Percentiles rank a stretch among this genome's conserved stretches.
These are phyloP conservation scores for Magnolia kwangsiensis DNA, from an alignment of 164 flowering plant species.

Conservation along the genomic window DNA sequence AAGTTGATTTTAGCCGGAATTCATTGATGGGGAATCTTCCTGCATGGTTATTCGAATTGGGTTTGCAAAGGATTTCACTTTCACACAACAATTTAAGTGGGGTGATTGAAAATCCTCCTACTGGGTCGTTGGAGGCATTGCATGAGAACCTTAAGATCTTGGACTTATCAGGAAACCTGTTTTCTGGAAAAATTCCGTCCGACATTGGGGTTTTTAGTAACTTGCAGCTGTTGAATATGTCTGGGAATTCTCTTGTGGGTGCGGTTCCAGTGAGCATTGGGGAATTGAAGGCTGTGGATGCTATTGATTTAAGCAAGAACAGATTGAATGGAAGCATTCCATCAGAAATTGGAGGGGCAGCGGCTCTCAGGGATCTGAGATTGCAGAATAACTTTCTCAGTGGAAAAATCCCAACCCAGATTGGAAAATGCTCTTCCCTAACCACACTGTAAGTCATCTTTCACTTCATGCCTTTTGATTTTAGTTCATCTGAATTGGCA, in stretches of 20 bases:
- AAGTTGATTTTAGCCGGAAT: slow-evolving; percentile 64
- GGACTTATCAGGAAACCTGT: slow-evolving; percentile 63
- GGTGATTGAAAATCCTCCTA: slow-evolving; percentile 17
- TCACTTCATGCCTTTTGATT: slow-evolving; percentile 2
- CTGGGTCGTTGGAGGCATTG: slow-evolving; percentile 18
- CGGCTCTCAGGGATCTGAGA: slow-evolving; percentile 57
- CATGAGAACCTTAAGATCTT: slow-evolving; percentile 36
- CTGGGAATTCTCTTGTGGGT: slow-evolving; percentile 61
- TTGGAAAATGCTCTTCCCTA: slow-evolving; percentile 58
- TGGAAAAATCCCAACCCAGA: slow-evolving; percentile 56
- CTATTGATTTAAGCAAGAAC: slow-evolving; percentile 74
- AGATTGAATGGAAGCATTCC: slow-evolving; percentile 74
- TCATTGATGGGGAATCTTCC: slow-evolving; percentile 55
- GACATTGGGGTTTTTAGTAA: slow-evolving; percentile 45
- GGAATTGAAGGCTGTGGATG: slow-evolving; percentile 43
- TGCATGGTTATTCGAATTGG: slow-evolving; percentile 54
- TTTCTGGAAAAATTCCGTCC: slow-evolving; percentile 59
- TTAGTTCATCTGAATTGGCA: not conserved
- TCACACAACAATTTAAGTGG: slow-evolving; percentile 40
- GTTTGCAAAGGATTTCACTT: slow-evolving; percentile 28
- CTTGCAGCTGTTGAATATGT: slow-evolving; percentile 59
- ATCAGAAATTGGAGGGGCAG: slow-evolving; percentile 57
- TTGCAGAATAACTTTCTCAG: slow-evolving; percentile 46
- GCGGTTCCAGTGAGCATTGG: slow-evolving; percentile 64
- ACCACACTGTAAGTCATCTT: slow-evolving; percentile 56